Evolutionary conservation across 768 basidiomycete species (phyloP), one percentile per base, ranked within the genome.

Genomic region (Glaciozyma martinii): DNA sequence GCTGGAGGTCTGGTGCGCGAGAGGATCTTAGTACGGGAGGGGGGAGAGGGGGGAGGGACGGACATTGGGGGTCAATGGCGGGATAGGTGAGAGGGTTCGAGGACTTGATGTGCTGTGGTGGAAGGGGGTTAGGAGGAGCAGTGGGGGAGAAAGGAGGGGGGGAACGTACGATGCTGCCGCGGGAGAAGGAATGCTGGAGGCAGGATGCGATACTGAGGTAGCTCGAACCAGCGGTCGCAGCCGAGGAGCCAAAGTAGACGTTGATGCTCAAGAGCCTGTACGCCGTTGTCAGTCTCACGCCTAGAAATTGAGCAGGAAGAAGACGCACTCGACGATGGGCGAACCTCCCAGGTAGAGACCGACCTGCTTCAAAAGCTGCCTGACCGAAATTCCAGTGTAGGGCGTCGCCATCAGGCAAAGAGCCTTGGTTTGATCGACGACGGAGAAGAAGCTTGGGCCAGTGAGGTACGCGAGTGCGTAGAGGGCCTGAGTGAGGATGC

Each of bases 41-140:
- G 3, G 29, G 21, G 49, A 37, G 30, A 25, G 43, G 37, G 47
- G 18, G 46, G 12, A 25, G 54, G 16, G 44, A 59, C 58, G 29
- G 13, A 59, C 52, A 59, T 25, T 30, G 25, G 4, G 67, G 67
- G 61, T 68, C 59, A 33, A 68, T 61, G 10, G 46, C 54, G 25
- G 67, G 67, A 7, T 62, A 56, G 1, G 25, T 37, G 40, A 56
- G 56, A n/a, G 67, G 61, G 43, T 80, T 76, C 27, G 67, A 71
- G 25, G 76, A 77, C 0, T 55, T 66, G 10, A 76, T 72, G 59
- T 72, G 71, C 62, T 84, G 2, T 83, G 82, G 18, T 82, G 74
- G 80, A 81, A 66, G 82, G 3, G 77, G 76, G 56, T 83, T 80
- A 81, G 80, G 27, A 3, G 19, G 30, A 1, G 16, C n/a, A n/a